A percentile compares a stretch with the other conserved stretches of the same genome.
Conservation (phyloP, 129 eudicot species). For the Daucus carota region DNA sequence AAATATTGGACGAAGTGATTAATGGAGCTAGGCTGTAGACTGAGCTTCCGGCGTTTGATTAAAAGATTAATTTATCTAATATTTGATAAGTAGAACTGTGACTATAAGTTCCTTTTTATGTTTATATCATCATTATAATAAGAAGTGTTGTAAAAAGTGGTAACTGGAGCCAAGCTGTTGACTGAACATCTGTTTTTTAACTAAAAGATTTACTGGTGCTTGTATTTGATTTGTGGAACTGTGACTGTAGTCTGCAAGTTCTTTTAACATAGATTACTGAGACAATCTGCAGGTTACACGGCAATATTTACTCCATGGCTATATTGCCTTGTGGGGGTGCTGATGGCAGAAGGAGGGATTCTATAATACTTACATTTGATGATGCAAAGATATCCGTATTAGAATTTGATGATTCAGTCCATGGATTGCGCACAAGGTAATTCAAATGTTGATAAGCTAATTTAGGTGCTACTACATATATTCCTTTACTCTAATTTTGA, state of each 20-base stretch:
- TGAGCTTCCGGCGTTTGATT: background rate
- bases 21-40: background rate
- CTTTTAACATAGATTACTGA: background rate
- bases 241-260: background rate
- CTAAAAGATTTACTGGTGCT: background rate
- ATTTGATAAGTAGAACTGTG: background rate
- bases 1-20: background rate
- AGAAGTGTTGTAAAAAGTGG: background rate
- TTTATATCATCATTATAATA: background rate
- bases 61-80: background rate
- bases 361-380: constrained; percentile 69
- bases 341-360: constrained; percentile 88
- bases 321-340: constrained; percentile 54
- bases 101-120: background rate
- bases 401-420: constrained; percentile 86
- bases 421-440: constrained; percentile 85
- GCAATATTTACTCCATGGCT: constrained; percentile 80
- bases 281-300: constrained; percentile 62
- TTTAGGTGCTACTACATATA: background rate
- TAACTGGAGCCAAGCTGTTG: background rate
- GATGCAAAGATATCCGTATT: constrained; percentile 91
- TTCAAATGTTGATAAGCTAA: background rate
- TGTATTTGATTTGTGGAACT: background rate
- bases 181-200: background rate
- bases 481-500: background rate